Conservation (phyloP, 139 green algal species). For the Protoeuglena noctilucae region DNA sequence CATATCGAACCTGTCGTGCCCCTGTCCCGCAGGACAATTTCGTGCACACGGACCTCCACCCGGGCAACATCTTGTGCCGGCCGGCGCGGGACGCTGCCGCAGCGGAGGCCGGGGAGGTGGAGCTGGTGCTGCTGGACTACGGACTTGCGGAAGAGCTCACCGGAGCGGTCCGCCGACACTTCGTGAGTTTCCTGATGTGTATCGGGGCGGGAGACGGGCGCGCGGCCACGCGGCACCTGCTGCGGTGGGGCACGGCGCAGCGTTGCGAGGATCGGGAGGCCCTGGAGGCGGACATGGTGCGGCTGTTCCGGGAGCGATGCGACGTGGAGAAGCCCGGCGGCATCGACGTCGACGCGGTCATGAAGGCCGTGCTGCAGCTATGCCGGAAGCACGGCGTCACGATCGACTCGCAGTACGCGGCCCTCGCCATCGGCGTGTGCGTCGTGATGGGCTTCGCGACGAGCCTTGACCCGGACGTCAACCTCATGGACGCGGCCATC, state of each 20-base stretch:
- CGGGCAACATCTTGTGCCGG: constrained; percentile 20
- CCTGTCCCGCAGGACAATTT: constrained; percentile 18
- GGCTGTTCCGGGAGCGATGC: constrained; percentile 35
- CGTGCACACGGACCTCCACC: constrained; percentile 20
- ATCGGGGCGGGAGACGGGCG: constrained; percentile 47
- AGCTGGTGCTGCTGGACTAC: constrained; percentile 24
- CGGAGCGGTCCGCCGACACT: constrained; percentile 47
- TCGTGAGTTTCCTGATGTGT: constrained; percentile 72
- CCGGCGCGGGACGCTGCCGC: neutral
- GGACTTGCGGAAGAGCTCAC: constrained; percentile 59
- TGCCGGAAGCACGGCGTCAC: constrained; percentile 49
- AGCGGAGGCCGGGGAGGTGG: constrained; percentile 1
- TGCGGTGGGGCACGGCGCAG: constrained; percentile 28
- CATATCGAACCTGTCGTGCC: no score
- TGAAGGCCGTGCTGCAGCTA: constrained; percentile 48
- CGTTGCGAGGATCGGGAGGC: constrained; percentile 29
- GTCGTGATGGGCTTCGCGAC: constrained; percentile 77
- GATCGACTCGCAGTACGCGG: constrained; percentile 68
- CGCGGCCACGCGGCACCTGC: constrained; percentile 43
- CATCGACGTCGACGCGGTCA: constrained; percentile 66
- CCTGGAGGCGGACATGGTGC: constrained; percentile 45
- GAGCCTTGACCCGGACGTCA: constrained; percentile 58
- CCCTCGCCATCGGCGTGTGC: constrained; percentile 62
- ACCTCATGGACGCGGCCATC: constrained; percentile 70
- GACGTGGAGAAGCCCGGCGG: constrained; percentile 32